A percentile compares a stretch with the other conserved stretches of the same genome.
Evolutionary conservation across 345 rosid genomes (phyloP).

Genomic region (Pelargonium nanum): DNA sequence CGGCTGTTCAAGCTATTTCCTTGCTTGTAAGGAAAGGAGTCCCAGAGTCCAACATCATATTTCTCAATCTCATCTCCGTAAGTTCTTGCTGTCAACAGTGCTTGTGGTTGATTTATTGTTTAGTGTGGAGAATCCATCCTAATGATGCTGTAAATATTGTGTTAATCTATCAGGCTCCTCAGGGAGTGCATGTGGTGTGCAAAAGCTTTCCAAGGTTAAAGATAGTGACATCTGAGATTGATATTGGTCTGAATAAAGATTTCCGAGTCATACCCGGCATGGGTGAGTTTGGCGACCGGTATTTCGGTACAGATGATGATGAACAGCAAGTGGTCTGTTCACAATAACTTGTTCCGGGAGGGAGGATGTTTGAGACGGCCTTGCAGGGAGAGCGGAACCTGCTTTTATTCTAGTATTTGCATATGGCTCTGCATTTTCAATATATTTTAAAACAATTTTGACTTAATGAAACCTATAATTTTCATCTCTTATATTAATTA

Average conservation of each 20-base stretch:
- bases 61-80: slow-evolving; percentile 90
- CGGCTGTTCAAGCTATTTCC: slow-evolving; percentile 89
- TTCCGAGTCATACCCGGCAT: slow-evolving; percentile 92
- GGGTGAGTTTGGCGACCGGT: slow-evolving; percentile 98
- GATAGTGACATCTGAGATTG: slow-evolving; percentile 98
- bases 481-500: slow-evolving; percentile 3
- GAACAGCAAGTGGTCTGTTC: slow-evolving; percentile 26
- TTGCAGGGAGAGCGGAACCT: neutral
- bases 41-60: slow-evolving; percentile 81
- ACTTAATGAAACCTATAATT: slow-evolving; percentile 14
- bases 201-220: slow-evolving; percentile 77
- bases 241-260: slow-evolving; percentile 76
- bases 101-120: neutral
- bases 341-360: neutral
- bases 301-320: slow-evolving; percentile 92
- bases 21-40: slow-evolving; percentile 83
- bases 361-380: neutral
- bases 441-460: slow-evolving; percentile 31
- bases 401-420: neutral
- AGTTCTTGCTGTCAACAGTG: slow-evolving; percentile 17
- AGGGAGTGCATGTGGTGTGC: slow-evolving; percentile 96
- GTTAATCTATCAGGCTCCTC: slow-evolving; percentile 70
- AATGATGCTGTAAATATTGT: neutral
- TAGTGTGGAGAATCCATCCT: neutral
- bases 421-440: slow-evolving; percentile 9